A percentile compares a stretch with the other conserved stretches of the same genome.
phyloP scores from a whole-genome alignment of 2,329 filamentous ascomycete species.

The Saccharata proteae region DNA sequence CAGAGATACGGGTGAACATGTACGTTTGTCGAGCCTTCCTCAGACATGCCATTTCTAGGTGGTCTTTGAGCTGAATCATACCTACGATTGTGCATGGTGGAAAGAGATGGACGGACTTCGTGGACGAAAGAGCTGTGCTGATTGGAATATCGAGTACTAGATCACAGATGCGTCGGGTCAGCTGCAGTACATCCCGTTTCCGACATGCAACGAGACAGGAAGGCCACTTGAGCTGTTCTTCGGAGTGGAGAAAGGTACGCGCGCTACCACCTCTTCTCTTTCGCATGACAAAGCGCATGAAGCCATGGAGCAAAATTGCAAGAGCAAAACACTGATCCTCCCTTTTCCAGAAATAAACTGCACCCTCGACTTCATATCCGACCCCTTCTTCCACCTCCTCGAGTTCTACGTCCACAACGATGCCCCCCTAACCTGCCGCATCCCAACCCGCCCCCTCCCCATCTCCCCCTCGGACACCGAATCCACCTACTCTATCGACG shows the following conservation, averaged over 20 bases:
- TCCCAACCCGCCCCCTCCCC: conserved; percentile 61
- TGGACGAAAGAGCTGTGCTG: neutral
- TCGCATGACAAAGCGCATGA: neutral
- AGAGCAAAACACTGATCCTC: neutral
- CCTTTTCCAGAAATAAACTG: conserved; percentile 59
- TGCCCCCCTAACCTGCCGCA: conserved; percentile 79
- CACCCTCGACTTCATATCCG: conserved; percentile 64
- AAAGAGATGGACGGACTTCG: no score
- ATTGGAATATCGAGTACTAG: conserved; percentile 12
- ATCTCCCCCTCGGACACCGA: conserved; percentile 6
- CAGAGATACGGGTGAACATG: conserved; percentile 79
- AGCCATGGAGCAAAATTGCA: neutral
- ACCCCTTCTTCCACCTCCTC: conserved; percentile 76
- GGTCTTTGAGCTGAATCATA: no score
- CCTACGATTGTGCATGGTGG: neutral
- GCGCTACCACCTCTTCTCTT: neutral
- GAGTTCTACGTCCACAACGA: conserved; percentile 98
- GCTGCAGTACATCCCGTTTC: conserved; percentile 86
- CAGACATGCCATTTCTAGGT: no score
- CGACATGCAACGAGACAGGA: conserved; percentile 76
- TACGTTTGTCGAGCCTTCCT: conserved; percentile 17
- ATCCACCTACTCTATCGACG: conserved; percentile 9
- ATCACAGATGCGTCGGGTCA: conserved; percentile 70
- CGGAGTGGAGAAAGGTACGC: conserved; percentile 51
- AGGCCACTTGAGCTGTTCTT: conserved; percentile 76